Base-by-base conservation (phyloP, 1,139 yeast genomes). In the Zygoascus meyerae region DNA sequence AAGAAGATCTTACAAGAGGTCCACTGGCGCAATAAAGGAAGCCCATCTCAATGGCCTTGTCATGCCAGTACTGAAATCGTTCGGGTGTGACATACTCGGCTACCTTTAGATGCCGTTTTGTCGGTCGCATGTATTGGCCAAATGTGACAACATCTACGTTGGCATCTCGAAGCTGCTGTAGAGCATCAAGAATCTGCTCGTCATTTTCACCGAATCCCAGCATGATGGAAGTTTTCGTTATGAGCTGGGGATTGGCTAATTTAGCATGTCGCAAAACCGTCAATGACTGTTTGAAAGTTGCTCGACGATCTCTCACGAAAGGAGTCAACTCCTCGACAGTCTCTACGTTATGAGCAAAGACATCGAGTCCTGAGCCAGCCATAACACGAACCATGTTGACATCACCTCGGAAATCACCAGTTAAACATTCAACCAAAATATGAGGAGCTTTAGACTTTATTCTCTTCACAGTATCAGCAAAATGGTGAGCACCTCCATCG, bases 91-190 rank as follows among this genome's bases (percentile, higher is more conserved):
- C 78, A 60, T 94, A 94, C 55, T 92, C 97, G 16, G 87, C 97
- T 36, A 94, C 99, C 71, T 90, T 90, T 95, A 94, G 87, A 65
- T 94, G 99, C 61, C 97, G 81, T 70, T 86, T 92, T 1, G 99
- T 94, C 39, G 99, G 99, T 63, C 97, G 79, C 99, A 94, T 94
- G 67, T 94, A 94, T 69, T 94, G 99, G 36, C 99, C 99, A 68
- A 94, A 92, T 0, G 99, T 94, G 18, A 94, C 96, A 46, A 94
- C 95, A 61, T 94, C 98, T 64, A 95, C 94, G 7, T 75, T 71
- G 45, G 83, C 77, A 16, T 68, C 78, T 54, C 98, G 77, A 56
- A 94, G 72, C 63, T 87, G 95, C 49, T 65, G 71, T 59, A 94
- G 66, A 1, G 97, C 82, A 56, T 79, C 81, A 60, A 81, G 64